These are phyloP conservation scores for Yamadazyma takamatsuzukensis DNA, from an alignment of 805 yeast genomes.

Conservation along the genomic window DNA sequence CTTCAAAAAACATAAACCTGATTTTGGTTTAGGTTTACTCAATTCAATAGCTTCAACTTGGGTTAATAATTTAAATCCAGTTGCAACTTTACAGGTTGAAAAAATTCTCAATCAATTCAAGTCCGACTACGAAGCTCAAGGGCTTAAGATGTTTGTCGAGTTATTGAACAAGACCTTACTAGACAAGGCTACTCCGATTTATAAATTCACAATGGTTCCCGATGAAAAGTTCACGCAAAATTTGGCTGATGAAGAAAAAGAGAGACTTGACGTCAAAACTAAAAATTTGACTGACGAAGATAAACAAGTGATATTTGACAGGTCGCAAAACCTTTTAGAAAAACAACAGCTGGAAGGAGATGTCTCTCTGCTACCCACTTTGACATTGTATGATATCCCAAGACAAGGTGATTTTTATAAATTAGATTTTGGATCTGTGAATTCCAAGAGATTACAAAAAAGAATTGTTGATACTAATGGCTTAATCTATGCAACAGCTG, in stretches of 20 bases:
- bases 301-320: constrained; percentile 49
- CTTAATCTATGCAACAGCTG: constrained; percentile 68
- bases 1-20: constrained; percentile 83
- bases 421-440: constrained; percentile 23
- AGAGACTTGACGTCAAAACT: constrained; percentile 44
- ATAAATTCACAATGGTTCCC: constrained; percentile 78
- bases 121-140: constrained; percentile 49
- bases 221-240: constrained; percentile 48
- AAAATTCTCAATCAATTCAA: constrained; percentile 57
- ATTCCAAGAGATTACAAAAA: constrained; percentile 35
- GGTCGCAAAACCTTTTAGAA: constrained; percentile 58
- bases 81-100: constrained; percentile 65
- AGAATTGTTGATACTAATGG: constrained; percentile 76
- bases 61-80: constrained; percentile 78
- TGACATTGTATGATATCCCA: constrained; percentile 71
- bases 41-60: constrained; percentile 78
- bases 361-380: constrained; percentile 73
- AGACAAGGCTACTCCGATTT: constrained; percentile 44
- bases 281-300: constrained; percentile 51
- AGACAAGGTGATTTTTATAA: constrained; percentile 42
- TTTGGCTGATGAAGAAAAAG: constrained; percentile 53
- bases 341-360: constrained; percentile 72
- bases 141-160: constrained; percentile 53
- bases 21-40: constrained; percentile 79
- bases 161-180: constrained; percentile 54